Base-by-base conservation (phyloP, 2,329 filamentous ascomycete genomes). In the Trichoderma semiorbis region DNA sequence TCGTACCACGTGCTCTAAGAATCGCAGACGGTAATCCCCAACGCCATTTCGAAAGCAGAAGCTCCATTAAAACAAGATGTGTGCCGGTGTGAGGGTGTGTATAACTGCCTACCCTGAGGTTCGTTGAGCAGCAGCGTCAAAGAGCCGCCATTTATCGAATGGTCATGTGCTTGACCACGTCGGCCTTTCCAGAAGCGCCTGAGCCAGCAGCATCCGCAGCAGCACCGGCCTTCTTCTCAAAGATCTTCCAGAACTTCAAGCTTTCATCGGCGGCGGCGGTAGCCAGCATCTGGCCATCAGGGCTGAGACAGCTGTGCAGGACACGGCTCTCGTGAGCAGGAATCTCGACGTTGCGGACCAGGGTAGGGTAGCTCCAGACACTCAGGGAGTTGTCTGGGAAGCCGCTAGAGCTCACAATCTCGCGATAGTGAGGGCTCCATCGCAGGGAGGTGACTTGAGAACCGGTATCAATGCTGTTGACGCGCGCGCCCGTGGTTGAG, bases 181-280 rank as follows among this genome's bases (percentile, higher is more conserved):
- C 90, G 70, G 92, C 94, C 85, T 95, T 95, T 82, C 88, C 89
- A 64, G 91, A 91, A 72, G 92, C 86, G 74, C 90, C 90, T 72
- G 91, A 88, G 76, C 88, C 87, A 73, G 89, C 87, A 69, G 90
- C 86, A 63, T 90, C 88, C 66, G 91, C 88, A 73, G 88, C 85
- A 72, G 88, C 85, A 70, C 94, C 94, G 21, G 95, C 87, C 89
- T 98, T 98, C 89, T 97, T 98, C 88, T 99, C 96, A 79, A 99
- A 99, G 77, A 99, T 88, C 90, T 99, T 99, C 96, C 96, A 99
- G 88, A 99, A 99, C 86, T 99, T 99, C 82, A 99, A 88, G 80
- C 92, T 95, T 87, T 99, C 96, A 78, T 99, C 96, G 47, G 95
- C 95, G 77, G 95, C 93, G 73, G 96, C 95, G 66, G 96, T 99